phyloP scores from a whole-genome alignment of 495 filamentous ascomycete species.

The Talaromyces liani region DNA sequence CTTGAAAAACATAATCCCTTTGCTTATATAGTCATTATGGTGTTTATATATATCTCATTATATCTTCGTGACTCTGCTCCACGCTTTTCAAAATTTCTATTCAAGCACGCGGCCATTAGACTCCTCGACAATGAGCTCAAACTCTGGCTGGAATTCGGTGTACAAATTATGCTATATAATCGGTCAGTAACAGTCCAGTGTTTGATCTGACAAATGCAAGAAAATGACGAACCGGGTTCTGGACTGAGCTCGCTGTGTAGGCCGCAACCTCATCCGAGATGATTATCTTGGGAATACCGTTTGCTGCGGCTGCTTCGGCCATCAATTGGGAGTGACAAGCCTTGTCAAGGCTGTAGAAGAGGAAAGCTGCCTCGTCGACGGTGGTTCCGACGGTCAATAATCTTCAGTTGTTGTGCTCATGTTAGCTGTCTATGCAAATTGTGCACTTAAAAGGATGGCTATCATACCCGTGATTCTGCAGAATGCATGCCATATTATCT shows the following conservation, averaged over 20 bases:
- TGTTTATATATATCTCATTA: not conserved
- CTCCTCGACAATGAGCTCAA: constrained; percentile 37
- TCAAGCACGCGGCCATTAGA: constrained; percentile 32
- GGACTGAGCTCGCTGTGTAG: constrained; percentile 32
- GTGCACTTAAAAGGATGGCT: not conserved
- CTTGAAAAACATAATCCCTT: not conserved
- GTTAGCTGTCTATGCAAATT: not conserved
- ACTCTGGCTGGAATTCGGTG: constrained; percentile 40
- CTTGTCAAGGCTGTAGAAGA: constrained; percentile 58
- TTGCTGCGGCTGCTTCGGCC: constrained; percentile 54
- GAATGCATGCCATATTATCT: constrained; percentile 54
- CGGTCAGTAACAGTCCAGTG: not conserved
- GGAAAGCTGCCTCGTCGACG: constrained; percentile 61
- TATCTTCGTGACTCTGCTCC: not conserved
- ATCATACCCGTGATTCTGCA: constrained; percentile 55
- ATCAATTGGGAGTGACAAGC: constrained; percentile 61
- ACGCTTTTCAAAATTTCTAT: constrained; percentile 10
- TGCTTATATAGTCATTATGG: not conserved
- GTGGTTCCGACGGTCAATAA: constrained; percentile 55
- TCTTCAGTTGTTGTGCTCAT: constrained; percentile 11
- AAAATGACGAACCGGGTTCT: constrained; percentile 25
- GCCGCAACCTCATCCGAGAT: constrained; percentile 29
- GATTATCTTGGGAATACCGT: constrained; percentile 49
- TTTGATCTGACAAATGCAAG: too few relatives aligned
- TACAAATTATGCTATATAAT: constrained; percentile 34